Evolutionary conservation across 1,284 basidiomycete genomes (phyloP).

Genomic region (Acaromyces ingoldii): DNA sequence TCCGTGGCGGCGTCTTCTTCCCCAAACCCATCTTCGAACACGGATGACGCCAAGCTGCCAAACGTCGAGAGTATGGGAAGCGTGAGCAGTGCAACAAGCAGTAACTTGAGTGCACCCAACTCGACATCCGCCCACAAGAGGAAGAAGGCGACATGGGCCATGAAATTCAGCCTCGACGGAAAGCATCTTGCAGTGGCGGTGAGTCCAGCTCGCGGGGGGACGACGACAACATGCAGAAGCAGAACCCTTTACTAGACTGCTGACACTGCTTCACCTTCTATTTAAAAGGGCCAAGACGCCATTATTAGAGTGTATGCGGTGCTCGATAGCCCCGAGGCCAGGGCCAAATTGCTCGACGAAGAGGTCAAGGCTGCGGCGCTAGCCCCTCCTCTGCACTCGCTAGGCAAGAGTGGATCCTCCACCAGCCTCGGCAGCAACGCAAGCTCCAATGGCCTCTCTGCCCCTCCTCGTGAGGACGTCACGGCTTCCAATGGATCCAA

Average conservation of each 20-base stretch:
- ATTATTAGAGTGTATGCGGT: conserved; percentile 44
- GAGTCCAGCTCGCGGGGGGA: too few species aligned
- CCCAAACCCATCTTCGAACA: conserved; percentile 6
- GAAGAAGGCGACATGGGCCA: conserved; percentile 46
- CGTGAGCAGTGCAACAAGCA: not conserved
- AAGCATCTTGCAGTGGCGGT: conserved; percentile 49
- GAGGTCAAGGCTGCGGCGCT: conserved; percentile 6
- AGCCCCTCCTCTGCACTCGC: too few species aligned
- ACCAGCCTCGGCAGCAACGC: conserved; percentile 8
- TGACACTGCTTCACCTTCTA: too few species aligned
- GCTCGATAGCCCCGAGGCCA: conserved; percentile 16
- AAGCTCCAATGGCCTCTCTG: not conserved
- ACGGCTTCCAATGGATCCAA: not conserved
- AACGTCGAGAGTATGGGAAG: conserved; percentile 9
- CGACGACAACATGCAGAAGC: too few species aligned
- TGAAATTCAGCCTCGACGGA: conserved; percentile 50
- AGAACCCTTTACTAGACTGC: too few species aligned
- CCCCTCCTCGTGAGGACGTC: too few species aligned
- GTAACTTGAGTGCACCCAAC: conserved; percentile 1
- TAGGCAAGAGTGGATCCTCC: not conserved
- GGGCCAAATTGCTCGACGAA: conserved; percentile 13
- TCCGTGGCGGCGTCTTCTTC: too few species aligned
- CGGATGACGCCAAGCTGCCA: conserved; percentile 13
- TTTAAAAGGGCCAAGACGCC: conserved; percentile 51
- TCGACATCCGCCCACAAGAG: conserved; percentile 9